These are phyloP conservation scores for Hanseniaspora uvarum DNA, from an alignment of 1,139 yeast species.

Conservation along the genomic window DNA sequence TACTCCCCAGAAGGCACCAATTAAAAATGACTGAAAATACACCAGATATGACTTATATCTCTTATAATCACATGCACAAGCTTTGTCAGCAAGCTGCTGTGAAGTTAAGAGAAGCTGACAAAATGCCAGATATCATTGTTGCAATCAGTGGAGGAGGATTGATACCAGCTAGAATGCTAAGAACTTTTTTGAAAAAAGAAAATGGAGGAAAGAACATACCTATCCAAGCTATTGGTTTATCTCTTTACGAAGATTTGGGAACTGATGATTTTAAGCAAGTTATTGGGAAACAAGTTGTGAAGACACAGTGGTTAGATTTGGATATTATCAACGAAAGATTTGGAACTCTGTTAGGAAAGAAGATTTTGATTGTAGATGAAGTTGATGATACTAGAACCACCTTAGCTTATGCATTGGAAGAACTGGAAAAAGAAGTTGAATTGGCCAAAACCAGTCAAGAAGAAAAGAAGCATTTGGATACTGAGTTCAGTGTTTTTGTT, in stretches of 20 bases:
- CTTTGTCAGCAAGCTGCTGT: conserved; percentile 79
- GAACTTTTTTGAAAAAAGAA: conserved; percentile 78
- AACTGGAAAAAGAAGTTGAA: conserved; percentile 71
- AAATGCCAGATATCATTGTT: conserved; percentile 73
- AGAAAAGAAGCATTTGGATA: conserved; percentile 31
- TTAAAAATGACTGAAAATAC: conserved; percentile 14
- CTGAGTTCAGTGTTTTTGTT: conserved; percentile 48
- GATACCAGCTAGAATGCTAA: conserved; percentile 88
- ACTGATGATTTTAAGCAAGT: conserved; percentile 50
- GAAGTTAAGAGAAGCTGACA: conserved; percentile 49
- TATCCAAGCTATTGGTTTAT: conserved; percentile 86
- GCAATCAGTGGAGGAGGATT: conserved; percentile 93
- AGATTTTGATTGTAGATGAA: conserved; percentile 77
- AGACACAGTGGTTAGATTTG: conserved; percentile 95
- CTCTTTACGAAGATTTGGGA: conserved; percentile 74
- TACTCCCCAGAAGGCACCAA: no score
- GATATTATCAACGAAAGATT: conserved; percentile 43
- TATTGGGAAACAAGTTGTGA: conserved; percentile 74
- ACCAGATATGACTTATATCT: conserved; percentile 57
- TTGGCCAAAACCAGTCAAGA: conserved; percentile 36
- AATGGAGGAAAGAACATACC: conserved; percentile 74
- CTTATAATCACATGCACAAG: conserved; percentile 88
- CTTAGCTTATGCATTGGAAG: conserved; percentile 79
- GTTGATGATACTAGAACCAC: conserved; percentile 96
- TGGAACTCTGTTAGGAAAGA: conserved; percentile 66